Evolutionary conservation across 208 protist genomes (phyloP).

Genomic region (Leptomonas pyrrhocoris): DNA sequence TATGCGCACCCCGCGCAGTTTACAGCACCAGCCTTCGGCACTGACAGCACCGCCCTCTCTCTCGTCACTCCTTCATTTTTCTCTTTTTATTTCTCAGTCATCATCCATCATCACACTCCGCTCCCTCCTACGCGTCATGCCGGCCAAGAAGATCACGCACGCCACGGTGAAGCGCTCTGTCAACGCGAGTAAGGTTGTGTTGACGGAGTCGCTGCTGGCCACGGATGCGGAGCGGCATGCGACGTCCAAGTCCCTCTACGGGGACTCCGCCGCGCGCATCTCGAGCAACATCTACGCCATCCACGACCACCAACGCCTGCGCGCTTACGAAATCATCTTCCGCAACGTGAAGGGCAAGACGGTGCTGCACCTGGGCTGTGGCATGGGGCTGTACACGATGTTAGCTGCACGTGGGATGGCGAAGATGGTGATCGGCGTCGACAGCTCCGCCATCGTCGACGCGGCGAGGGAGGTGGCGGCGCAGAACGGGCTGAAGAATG

Average conservation of each 20-base stretch:
- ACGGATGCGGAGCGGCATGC: conserved; percentile 86
- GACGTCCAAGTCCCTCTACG: conserved; percentile 86
- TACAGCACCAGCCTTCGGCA: no score
- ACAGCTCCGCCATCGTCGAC: conserved; percentile 83
- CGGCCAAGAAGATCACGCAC: conserved; percentile 11
- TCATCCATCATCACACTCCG: no score
- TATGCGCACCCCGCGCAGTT: no score
- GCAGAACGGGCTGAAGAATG: conserved; percentile 82
- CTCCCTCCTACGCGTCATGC: conserved; percentile 7
- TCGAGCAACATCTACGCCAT: conserved; percentile 73
- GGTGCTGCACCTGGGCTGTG: conserved; percentile 87
- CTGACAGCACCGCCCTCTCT: no score
- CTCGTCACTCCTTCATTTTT: no score
- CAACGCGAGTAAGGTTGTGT: conserved; percentile 38
- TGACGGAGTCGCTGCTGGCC: conserved; percentile 78
- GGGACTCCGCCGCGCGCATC: conserved; percentile 80
- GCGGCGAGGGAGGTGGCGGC: conserved; percentile 74
- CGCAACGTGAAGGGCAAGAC: conserved; percentile 82
- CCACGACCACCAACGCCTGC: conserved; percentile 72
- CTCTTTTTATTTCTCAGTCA: no score
- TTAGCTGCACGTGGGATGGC: conserved; percentile 73
- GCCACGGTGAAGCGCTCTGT: conserved; percentile 21
- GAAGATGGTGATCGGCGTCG: conserved; percentile 81
- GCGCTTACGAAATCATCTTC: conserved; percentile 83
- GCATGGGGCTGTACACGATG: conserved; percentile 89